Percentiles rank a stretch among this genome's conserved stretches.
These are phyloP conservation scores for Pichia heedii DNA, from an alignment of 805 yeast genomes.

Conservation along the genomic window DNA sequence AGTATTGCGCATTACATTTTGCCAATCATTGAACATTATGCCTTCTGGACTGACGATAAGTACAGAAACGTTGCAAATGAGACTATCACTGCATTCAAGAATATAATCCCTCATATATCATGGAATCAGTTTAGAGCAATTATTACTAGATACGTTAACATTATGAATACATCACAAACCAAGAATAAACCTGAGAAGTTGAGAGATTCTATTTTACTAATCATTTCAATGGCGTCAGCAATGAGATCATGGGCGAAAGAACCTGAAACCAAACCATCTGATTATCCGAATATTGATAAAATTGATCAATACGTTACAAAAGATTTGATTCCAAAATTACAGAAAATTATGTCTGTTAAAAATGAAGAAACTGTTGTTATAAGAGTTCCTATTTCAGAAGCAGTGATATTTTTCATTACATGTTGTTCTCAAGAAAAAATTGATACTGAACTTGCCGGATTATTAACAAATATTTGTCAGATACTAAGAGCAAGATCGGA, in stretches of 20 bases:
- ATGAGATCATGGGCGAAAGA: conserved; percentile 14
- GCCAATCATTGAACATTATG: conserved; percentile 80
- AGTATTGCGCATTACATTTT: conserved; percentile 72
- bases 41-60: conserved; percentile 49
- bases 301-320: conserved; percentile 41
- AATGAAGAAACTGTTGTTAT: conserved; percentile 71
- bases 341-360: conserved; percentile 49
- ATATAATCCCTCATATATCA: conserved; percentile 45
- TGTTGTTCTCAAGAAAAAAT: conserved; percentile 52
- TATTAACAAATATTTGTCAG: conserved; percentile 81
- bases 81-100: conserved; percentile 53
- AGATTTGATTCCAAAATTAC: conserved; percentile 55
- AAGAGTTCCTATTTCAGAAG: conserved; percentile 76
- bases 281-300: conserved; percentile 30
- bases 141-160: conserved; percentile 51
- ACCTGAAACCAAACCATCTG: conserved; percentile 15
- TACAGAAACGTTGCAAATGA: conserved; percentile 56
- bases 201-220: conserved; percentile 49
- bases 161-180: conserved; percentile 14
- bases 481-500: conserved; percentile 77
- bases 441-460: conserved; percentile 62
- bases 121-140: conserved; percentile 80
- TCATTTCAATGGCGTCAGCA: conserved; percentile 49
- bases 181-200: conserved; percentile 33
- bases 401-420: conserved; percentile 57